Evolutionary conservation across 202 grass and related monocot species (phyloP).

Genomic region (Setaria italica): DNA sequence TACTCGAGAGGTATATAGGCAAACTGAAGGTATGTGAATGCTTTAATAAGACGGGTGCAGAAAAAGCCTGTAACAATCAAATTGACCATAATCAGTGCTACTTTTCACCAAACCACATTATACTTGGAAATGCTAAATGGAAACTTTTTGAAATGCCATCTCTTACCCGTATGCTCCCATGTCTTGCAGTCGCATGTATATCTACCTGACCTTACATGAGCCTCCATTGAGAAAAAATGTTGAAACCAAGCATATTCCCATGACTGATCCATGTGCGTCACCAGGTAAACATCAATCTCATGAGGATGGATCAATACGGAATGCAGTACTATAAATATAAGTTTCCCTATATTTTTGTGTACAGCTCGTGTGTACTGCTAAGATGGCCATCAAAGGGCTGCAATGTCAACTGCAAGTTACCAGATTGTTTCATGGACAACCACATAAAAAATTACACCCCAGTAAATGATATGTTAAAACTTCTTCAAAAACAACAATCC

Average conservation of each 20-base stretch:
- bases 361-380: no score
- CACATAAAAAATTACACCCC: no score
- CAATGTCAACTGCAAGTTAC: no score
- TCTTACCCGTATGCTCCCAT: slow-evolving; percentile 14
- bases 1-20: neutral
- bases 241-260: neutral
- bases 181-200: neutral
- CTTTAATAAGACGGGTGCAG: neutral
- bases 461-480: no score
- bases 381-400: no score
- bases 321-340: neutral
- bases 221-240: neutral
- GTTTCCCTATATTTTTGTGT: no score
- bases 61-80: neutral
- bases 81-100: neutral
- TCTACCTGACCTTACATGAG: neutral
- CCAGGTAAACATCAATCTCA: neutral
- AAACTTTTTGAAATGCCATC: neutral
- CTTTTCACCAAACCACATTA: no score
- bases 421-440: no score
- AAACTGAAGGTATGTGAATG: neutral
- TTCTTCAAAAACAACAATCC: no score
- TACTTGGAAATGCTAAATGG: neutral
- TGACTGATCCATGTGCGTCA: neutral
- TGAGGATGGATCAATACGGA: neutral